Percentiles rank a stretch among this genome's conserved stretches.
Evolutionary conservation across 805 yeast genomes (phyloP).

Genomic region (Lachancea quebecensis): DNA sequence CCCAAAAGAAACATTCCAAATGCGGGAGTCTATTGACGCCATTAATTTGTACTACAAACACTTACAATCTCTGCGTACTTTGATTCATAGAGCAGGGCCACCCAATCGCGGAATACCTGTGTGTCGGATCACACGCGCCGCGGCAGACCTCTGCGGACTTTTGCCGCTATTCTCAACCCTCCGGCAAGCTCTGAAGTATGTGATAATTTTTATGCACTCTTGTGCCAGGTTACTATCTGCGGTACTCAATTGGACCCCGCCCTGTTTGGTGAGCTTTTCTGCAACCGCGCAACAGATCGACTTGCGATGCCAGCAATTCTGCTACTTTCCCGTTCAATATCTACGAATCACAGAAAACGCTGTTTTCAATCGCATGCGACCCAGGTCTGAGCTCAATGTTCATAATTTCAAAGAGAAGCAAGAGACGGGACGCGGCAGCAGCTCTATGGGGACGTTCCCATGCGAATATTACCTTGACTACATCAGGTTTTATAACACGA

Average conservation of each 20-base stretch:
- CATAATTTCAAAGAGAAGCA: not conserved
- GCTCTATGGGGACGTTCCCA: slow-evolving; percentile 24
- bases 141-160: not conserved
- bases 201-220: slow-evolving; percentile 9
- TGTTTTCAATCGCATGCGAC: slow-evolving; percentile 1
- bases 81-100: too few relatives aligned
- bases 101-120: too few relatives aligned
- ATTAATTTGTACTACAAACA: slow-evolving; percentile 19
- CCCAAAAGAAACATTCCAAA: not conserved
- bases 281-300: slow-evolving; percentile 75
- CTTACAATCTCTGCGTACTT: not conserved
- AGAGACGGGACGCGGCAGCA: not conserved
- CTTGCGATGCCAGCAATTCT: slow-evolving; percentile 64
- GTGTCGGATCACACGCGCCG: not conserved
- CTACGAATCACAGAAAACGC: slow-evolving; percentile 38
- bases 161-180: not conserved
- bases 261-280: slow-evolving; percentile 33
- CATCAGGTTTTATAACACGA: slow-evolving; percentile 72
- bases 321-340: slow-evolving; percentile 76
- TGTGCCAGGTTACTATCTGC: slow-evolving; percentile 15
- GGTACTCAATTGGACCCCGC: slow-evolving; percentile 13
- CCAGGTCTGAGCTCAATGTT: not conserved
- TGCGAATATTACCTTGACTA: slow-evolving; percentile 51
- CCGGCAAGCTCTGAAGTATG: slow-evolving; percentile 3
- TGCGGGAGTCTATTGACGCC: slow-evolving; percentile 12